phyloP scores from a whole-genome alignment of 2,329 filamentous ascomycete genomes.

The Tolypocladium nubicola region DNA sequence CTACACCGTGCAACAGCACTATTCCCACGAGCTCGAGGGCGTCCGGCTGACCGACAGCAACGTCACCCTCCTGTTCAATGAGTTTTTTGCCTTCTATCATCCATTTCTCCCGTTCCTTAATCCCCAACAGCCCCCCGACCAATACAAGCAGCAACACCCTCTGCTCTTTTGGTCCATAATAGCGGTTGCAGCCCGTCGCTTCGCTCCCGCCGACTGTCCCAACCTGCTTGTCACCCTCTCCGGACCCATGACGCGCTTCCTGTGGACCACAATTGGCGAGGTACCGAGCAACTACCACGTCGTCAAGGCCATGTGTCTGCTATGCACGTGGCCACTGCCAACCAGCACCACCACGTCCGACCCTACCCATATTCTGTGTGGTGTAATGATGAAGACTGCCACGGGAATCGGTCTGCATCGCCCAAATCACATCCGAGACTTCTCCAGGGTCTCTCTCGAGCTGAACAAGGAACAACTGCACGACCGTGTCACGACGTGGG shows the following conservation, averaged over 20 bases:
- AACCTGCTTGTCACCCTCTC: conserved; percentile 58
- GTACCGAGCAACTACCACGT: conserved; percentile 72
- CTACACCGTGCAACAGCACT: conserved; percentile 48
- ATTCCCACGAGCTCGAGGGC: conserved; percentile 51
- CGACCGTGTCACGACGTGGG: conserved; percentile 73
- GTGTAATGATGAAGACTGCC: conserved; percentile 79
- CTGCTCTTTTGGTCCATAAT: conserved; percentile 82
- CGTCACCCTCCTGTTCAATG: conserved; percentile 55
- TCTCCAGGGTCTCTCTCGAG: conserved; percentile 64
- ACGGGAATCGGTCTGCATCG: conserved; percentile 75
- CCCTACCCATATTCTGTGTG: conserved; percentile 70
- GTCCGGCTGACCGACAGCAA: conserved; percentile 54
- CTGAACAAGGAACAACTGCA: conserved; percentile 70
- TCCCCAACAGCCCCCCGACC: conserved; percentile 53
- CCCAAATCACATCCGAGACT: conserved; percentile 74
- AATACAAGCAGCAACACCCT: conserved; percentile 66
- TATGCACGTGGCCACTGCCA: conserved; percentile 75
- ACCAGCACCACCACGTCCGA: conserved; percentile 74
- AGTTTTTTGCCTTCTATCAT: conserved; percentile 69
- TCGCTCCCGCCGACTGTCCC: conserved; percentile 42
- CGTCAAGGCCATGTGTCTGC: conserved; percentile 68
- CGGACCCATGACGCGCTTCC: conserved; percentile 55
- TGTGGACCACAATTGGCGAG: conserved; percentile 69
- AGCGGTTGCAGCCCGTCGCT: conserved; percentile 64
- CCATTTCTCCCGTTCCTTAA: conserved; percentile 69